Conservation (phyloP, 1,284 basidiomycete genomes). For the Psilocybe mexicana region DNA sequence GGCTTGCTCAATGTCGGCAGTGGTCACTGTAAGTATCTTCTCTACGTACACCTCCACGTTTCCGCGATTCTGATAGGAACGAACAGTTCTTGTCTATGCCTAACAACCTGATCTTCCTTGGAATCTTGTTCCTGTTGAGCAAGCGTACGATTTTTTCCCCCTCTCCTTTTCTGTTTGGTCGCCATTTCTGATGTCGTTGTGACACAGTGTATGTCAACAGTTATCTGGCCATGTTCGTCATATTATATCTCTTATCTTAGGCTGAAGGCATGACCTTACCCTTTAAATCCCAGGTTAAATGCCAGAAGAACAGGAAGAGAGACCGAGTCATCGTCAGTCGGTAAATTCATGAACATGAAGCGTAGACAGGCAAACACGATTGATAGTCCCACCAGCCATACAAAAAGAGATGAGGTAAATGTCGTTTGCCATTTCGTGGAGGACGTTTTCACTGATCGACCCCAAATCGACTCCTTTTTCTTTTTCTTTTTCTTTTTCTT, state of each 20-base stretch:
- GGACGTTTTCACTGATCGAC: no score
- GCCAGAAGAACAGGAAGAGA: not conserved
- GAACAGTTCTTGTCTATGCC: slow-evolving; percentile 6
- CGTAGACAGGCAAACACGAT: not conserved
- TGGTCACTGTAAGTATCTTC: not conserved
- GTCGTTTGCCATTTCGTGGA: not conserved
- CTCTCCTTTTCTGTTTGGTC: not conserved
- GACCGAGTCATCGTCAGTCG: not conserved
- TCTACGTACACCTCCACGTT: not conserved
- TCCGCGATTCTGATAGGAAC: not conserved
- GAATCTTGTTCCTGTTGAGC: slow-evolving; percentile 6
- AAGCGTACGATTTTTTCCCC: not conserved
- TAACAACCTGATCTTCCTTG: slow-evolving; percentile 5
- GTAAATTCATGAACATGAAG: not conserved
- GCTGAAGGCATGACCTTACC: not conserved
- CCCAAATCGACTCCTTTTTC: no score
- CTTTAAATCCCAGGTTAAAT: slow-evolving; percentile 1
- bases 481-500: not conserved
- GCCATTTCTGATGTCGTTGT: not conserved
- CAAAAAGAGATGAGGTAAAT: not conserved
- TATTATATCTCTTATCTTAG: no score
- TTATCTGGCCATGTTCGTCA: slow-evolving; percentile 10
- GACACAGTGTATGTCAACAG: slow-evolving; percentile 10
- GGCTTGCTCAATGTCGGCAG: slow-evolving; percentile 1
- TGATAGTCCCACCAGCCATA: not conserved